Evolutionary conservation across 2,329 filamentous ascomycete species (phyloP).

Genomic region (Chalaropsis thielavioides): DNA sequence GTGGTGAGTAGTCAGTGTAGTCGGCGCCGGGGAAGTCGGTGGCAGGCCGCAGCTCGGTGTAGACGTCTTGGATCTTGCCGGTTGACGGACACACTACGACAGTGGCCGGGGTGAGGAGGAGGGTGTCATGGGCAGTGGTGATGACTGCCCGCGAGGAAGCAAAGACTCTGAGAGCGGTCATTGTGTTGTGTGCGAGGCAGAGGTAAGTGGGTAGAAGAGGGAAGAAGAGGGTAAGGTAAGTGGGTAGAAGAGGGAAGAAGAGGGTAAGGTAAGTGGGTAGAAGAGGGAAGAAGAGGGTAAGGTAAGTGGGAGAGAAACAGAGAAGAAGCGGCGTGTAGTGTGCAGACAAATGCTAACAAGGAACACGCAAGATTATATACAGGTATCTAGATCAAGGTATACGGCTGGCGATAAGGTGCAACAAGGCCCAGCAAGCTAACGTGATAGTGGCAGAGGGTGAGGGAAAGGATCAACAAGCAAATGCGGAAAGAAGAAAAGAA

Average conservation of each 20-base stretch:
- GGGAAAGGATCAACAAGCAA: not conserved
- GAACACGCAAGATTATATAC: no score
- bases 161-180: slow-evolving; percentile 38
- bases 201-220: not conserved
- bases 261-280: not conserved
- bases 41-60: slow-evolving; percentile 58
- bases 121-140: slow-evolving; percentile 47
- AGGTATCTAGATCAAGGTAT: no score
- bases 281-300: not conserved
- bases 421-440: not conserved
- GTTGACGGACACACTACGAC: slow-evolving; percentile 62
- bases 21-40: slow-evolving; percentile 57
- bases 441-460: not conserved
- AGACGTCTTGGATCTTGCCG: slow-evolving; percentile 71
- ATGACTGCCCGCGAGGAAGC: slow-evolving; percentile 74
- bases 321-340: not conserved
- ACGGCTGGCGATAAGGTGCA: not conserved
- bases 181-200: no score
- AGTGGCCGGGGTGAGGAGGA: slow-evolving; percentile 63
- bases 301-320: not conserved
- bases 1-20: slow-evolving; percentile 74
- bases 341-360: not conserved
- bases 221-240: not conserved
- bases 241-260: slow-evolving; percentile 5
- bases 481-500: not conserved